Conservation (phyloP, 2,329 filamentous ascomycete species). For the Paracoccidioides lutzii region DNA sequence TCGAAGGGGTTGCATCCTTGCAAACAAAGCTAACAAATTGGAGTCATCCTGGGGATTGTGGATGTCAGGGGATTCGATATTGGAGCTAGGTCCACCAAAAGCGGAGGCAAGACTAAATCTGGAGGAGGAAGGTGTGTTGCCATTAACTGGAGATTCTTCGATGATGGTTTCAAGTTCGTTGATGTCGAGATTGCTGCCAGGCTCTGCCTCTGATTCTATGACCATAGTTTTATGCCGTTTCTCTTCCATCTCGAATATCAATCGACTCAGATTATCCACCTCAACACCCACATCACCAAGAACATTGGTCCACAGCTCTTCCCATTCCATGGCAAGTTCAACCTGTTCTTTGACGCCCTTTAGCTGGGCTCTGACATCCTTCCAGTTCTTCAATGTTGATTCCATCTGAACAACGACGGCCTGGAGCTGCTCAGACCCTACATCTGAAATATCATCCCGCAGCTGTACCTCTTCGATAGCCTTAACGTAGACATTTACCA, state of each 20-base stretch:
- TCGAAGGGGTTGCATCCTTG: slow-evolving; percentile 83
- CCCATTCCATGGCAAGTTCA: slow-evolving; percentile 97
- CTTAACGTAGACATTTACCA: slow-evolving; percentile 83
- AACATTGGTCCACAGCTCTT: slow-evolving; percentile 89
- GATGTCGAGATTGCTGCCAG: slow-evolving; percentile 52
- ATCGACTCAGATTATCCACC: slow-evolving; percentile 61
- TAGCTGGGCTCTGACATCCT: slow-evolving; percentile 62
- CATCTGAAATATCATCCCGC: slow-evolving; percentile 59
- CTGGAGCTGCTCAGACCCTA: slow-evolving; percentile 59
- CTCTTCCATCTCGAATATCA: slow-evolving; percentile 98
- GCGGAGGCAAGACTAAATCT: slow-evolving; percentile 54
- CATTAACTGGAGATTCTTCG: slow-evolving; percentile 60
- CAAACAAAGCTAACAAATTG: slow-evolving; percentile 77
- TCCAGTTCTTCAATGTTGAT: slow-evolving; percentile 70
- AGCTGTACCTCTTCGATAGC: slow-evolving; percentile 87
- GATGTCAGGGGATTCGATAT: slow-evolving; percentile 28
- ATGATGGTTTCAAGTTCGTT: slow-evolving; percentile 86
- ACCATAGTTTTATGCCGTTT: slow-evolving; percentile 69
- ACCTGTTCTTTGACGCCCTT: slow-evolving; percentile 78
- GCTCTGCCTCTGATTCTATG: slow-evolving; percentile 47
- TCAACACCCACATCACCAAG: slow-evolving; percentile 87
- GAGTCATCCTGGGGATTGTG: slow-evolving; percentile 62
- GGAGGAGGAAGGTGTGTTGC: slow-evolving; percentile 42
- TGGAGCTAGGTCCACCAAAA: slow-evolving; percentile 40
- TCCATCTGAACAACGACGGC: slow-evolving; percentile 82